Base-by-base conservation (phyloP, 2,329 filamentous ascomycete genomes). In the Colletotrichum kahawae region DNA sequence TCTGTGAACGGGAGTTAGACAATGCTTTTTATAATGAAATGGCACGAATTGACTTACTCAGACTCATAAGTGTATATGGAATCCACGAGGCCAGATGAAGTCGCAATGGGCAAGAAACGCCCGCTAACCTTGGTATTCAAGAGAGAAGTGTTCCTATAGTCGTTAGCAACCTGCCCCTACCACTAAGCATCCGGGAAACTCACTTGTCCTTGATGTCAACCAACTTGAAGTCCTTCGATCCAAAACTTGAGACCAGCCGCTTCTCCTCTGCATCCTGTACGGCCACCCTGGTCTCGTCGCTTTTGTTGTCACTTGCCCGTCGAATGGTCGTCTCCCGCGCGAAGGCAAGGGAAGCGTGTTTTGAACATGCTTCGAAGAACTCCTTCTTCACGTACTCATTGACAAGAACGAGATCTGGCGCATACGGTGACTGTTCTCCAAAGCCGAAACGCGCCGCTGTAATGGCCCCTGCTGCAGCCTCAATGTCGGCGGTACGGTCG, bases 361-460 rank as follows among this genome's bases (percentile, higher is more conserved):
- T 75, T 3, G 69, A 75, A 27, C 73, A 75, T 13, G 73, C 73
- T 70, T 88, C 85, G 1, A 91, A 80, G 77, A 93, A 92, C 0
- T 86, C 84, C 70, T 88, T 85, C 82, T 90, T 89, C 5, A 87
- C 84, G 74, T 88, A 93, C 76, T 93, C 92, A 75, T 93, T 92
- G n/a, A 93, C 91, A 0, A 93, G 82, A 0, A 93, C 88, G 0
- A 92, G 34, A 78, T 93, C 91, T 0, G 92, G 92, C 0, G 90
- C 89, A 78, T 93, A 93, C 0, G 90, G 87, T 1, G 91, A 92
- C 3, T 82, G 84, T 4, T 91, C 91, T 2, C 88, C 84, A 34
- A 92, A 90, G 16, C 83, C 82, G 77, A 92, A 90, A 3, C 90
- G 85, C 2, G 91, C 90, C 1, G 83, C 83, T 1, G 89, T 86